Evolutionary conservation across 495 filamentous ascomycete genomes (phyloP).

Genomic region (Staphylotrichum longicolle): DNA sequence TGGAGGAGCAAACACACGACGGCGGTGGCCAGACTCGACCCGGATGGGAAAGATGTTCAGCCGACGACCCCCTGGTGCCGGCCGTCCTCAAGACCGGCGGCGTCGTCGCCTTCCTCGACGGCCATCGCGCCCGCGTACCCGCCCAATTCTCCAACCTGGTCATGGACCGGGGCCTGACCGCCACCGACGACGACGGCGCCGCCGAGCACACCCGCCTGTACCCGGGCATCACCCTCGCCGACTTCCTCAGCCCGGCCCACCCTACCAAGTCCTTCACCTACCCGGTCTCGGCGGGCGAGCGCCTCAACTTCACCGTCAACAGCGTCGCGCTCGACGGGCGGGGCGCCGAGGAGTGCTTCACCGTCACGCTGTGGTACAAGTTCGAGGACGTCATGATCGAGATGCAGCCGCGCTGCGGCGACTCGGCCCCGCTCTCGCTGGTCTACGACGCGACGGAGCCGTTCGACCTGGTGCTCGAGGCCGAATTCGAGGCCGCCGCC

Average conservation of each 20-base stretch:
- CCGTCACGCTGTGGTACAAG: constrained; percentile 12
- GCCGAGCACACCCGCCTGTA: constrained; percentile 15
- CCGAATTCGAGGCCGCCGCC: constrained; percentile 17
- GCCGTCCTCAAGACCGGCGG: constrained; percentile 26
- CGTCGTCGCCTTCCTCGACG: constrained; percentile 20
- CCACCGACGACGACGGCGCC: constrained; percentile 14
- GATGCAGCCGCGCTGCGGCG: constrained; percentile 6
- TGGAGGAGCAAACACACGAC: neutral
- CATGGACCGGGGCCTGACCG: constrained; percentile 21
- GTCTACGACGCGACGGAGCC: constrained; percentile 9
- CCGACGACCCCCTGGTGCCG: constrained; percentile 24
- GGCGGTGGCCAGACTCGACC: neutral
- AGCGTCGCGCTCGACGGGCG: constrained; percentile 3
- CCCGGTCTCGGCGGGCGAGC: constrained; percentile 17
- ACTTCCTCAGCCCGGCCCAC: constrained; percentile 14
- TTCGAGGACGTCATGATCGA: neutral
- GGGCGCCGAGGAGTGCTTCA: constrained; percentile 12
- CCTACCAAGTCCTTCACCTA: constrained; percentile 20
- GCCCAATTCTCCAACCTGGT: constrained; percentile 21
- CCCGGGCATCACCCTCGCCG: constrained; percentile 22
- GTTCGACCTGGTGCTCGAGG: constrained; percentile 13
- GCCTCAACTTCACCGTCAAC: constrained; percentile 21
- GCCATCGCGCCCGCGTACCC: neutral
- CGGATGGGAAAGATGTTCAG: constrained; percentile 14
- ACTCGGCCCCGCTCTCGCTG: constrained; percentile 16